Conservation (phyloP, 225 moss, liverwort and hornwort genomes). For the Antitrichia curtipendula region DNA sequence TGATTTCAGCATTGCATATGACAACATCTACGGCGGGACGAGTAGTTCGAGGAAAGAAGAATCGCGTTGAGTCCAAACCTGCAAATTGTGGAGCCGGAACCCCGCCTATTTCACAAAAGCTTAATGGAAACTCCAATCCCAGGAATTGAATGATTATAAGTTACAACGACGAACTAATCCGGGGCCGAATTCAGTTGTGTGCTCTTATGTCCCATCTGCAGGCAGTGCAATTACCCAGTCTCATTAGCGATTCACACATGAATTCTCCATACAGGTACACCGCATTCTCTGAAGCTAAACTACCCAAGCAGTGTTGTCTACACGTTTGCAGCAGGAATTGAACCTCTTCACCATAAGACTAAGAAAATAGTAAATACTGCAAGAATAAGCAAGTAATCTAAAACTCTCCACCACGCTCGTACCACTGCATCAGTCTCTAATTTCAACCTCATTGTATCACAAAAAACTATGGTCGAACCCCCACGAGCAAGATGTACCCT, state of each 20-base stretch:
- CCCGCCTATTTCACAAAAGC: neutral
- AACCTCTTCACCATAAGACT: neutral
- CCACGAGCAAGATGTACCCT: neutral
- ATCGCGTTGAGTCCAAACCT: neutral
- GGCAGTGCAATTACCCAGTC: neutral
- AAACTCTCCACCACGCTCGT: neutral
- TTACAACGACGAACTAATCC: neutral
- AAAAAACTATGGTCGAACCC: neutral
- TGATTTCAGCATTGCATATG: neutral
- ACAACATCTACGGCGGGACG: neutral
- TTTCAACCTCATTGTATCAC: neutral
- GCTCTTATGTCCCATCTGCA: neutral
- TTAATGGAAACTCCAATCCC: neutral
- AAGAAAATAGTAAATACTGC: neutral
- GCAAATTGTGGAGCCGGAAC: neutral
- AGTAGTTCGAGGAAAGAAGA: neutral
- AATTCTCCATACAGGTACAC: neutral
- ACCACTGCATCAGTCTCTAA: neutral
- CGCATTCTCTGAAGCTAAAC: neutral
- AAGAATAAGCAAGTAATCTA: neutral
- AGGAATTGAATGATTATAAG: neutral
- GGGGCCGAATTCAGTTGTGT: neutral
- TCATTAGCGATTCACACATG: neutral
- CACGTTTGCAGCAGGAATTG: neutral
- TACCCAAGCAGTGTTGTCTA: neutral